phyloP scores from a whole-genome alignment of 2,329 filamentous ascomycete species.

The Talaromyces sp. region DNA sequence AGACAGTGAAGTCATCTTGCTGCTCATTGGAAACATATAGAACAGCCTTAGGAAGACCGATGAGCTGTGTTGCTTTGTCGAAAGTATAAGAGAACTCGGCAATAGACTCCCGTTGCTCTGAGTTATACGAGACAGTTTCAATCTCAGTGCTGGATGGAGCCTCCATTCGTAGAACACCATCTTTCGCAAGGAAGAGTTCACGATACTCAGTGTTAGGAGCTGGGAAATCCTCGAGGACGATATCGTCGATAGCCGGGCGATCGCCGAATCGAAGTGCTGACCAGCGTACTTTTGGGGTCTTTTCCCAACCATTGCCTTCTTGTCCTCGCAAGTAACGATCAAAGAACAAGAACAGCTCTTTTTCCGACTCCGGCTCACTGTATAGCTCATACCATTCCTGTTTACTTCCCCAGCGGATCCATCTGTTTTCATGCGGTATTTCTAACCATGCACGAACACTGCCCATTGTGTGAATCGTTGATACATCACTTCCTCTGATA shows the following conservation, averaged over 20 bases:
- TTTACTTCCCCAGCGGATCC: slow-evolving; percentile 38
- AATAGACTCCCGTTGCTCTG: slow-evolving; percentile 20
- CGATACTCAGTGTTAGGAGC: slow-evolving; percentile 30
- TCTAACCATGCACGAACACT: slow-evolving; percentile 36
- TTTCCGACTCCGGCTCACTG: slow-evolving; percentile 26
- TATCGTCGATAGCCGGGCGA: slow-evolving; percentile 25
- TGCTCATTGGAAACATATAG: slow-evolving; percentile 44
- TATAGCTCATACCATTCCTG: slow-evolving; percentile 48
- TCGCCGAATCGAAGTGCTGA: slow-evolving; percentile 36
- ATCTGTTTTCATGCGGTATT: slow-evolving; percentile 38
- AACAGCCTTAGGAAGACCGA: slow-evolving; percentile 46
- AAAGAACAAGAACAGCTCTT: slow-evolving; percentile 43
- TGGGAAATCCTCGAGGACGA: slow-evolving; percentile 32
- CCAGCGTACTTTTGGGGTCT: slow-evolving; percentile 44
- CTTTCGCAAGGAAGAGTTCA: slow-evolving; percentile 26
- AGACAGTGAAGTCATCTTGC: slow-evolving; percentile 44
- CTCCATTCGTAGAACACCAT: slow-evolving; percentile 14
- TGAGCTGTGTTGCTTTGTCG: slow-evolving; percentile 33
- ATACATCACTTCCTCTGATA: slow-evolving; percentile 31
- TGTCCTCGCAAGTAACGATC: slow-evolving; percentile 42
- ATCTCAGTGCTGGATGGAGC: not conserved
- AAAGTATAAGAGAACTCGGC: slow-evolving; percentile 41
- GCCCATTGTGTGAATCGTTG: slow-evolving; percentile 33
- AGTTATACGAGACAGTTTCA: slow-evolving; percentile 28
- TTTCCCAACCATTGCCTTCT: slow-evolving; percentile 44